Conservation (phyloP, 2,329 filamentous ascomycete species). For the Rhynchosporium graminicola region DNA sequence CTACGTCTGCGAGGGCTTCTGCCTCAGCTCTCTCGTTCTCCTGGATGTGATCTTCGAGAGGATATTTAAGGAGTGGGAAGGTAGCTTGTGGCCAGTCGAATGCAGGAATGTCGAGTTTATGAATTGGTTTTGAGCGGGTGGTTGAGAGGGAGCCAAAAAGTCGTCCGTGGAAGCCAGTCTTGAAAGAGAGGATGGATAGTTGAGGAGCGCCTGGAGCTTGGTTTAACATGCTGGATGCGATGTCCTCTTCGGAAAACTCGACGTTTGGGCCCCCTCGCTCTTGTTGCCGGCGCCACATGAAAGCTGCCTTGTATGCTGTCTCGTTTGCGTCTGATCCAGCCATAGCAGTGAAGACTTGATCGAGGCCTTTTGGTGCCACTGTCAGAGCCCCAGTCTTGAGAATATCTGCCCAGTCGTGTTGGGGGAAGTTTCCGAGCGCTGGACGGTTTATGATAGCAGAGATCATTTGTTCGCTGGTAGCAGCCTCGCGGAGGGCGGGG, state of each 20-base stretch:
- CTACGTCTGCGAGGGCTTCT: slow-evolving; percentile 71
- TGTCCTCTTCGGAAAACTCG: slow-evolving; percentile 71
- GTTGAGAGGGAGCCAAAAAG: slow-evolving; percentile 77
- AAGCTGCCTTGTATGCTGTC: slow-evolving; percentile 82
- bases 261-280: slow-evolving; percentile 66
- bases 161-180: slow-evolving; percentile 76
- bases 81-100: slow-evolving; percentile 86
- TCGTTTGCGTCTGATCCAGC: slow-evolving; percentile 83
- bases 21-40: slow-evolving; percentile 74
- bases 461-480: slow-evolving; percentile 70
- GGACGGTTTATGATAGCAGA: slow-evolving; percentile 76
- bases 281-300: slow-evolving; percentile 76
- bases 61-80: slow-evolving; percentile 78
- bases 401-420: slow-evolving; percentile 71
- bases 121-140: slow-evolving; percentile 79
- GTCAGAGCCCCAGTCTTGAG: slow-evolving; percentile 70
- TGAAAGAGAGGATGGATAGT: slow-evolving; percentile 78
- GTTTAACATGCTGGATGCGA: slow-evolving; percentile 69
- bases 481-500: slow-evolving; percentile 63
- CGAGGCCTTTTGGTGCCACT: slow-evolving; percentile 71
- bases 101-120: slow-evolving; percentile 85
- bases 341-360: slow-evolving; percentile 80
- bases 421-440: slow-evolving; percentile 79
- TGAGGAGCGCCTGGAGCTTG: slow-evolving; percentile 70
- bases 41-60: slow-evolving; percentile 66